These are phyloP conservation scores for Hemisphaericaspora nanyangensis DNA, from an alignment of 805 yeast species.

Conservation along the genomic window DNA sequence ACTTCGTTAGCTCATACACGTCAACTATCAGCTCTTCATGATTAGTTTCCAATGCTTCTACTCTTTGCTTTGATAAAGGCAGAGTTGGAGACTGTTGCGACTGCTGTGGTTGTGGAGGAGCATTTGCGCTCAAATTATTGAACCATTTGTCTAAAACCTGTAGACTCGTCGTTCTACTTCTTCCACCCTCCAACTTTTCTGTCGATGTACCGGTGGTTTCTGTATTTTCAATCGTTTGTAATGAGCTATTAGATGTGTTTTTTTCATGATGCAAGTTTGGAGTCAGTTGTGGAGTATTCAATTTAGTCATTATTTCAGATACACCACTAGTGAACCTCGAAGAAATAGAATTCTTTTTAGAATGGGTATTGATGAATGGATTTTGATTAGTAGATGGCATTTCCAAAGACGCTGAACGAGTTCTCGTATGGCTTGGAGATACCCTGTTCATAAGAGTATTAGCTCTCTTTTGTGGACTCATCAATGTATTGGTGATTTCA, in stretches of 20 bases:
- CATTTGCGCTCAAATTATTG: constrained; percentile 22
- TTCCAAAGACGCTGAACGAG: constrained; percentile 37
- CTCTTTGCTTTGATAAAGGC: constrained; percentile 15
- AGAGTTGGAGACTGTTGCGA: constrained; percentile 3
- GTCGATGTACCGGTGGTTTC: background rate
- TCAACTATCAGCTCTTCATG: constrained; percentile 8
- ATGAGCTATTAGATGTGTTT: constrained; percentile 25
- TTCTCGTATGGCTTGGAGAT: constrained; percentile 35
- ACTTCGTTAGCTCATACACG: constrained; percentile 26
- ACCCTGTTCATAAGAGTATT: constrained; percentile 24
- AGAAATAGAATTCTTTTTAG: constrained; percentile 30
- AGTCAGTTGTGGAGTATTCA: constrained; percentile 17
- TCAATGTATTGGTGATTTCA: background rate
- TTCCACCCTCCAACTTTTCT: constrained; percentile 7
- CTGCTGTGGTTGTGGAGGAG: background rate
- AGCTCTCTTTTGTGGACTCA: constrained; percentile 6
- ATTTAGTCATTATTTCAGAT: constrained; percentile 39
- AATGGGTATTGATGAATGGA: constrained; percentile 11
- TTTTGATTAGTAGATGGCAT: constrained; percentile 6
- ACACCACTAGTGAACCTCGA: constrained; percentile 39
- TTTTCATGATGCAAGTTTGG: constrained; percentile 8
- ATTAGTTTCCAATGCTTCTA: constrained; percentile 14
- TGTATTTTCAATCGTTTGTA: constrained; percentile 28
- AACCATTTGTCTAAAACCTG: constrained; percentile 45
- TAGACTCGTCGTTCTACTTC: constrained; percentile 34